These are phyloP conservation scores for Aspergillus tanneri DNA, from an alignment of 2,329 filamentous ascomycete genomes.

Conservation along the genomic window DNA sequence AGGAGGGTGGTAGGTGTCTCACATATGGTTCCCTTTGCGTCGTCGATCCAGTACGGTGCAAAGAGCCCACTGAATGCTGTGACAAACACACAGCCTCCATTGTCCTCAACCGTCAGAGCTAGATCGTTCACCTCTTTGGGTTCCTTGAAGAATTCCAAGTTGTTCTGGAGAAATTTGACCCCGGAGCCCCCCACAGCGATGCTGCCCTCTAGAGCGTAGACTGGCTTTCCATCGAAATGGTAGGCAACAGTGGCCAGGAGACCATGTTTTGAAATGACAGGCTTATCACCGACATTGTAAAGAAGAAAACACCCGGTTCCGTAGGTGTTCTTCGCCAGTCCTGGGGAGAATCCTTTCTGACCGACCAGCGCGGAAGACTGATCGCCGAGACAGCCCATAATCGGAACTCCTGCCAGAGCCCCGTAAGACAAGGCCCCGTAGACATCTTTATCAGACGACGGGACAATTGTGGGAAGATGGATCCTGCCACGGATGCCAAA, in stretches of 20 bases:
- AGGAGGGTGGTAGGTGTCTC: conserved; percentile 42
- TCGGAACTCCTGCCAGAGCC: conserved; percentile 64
- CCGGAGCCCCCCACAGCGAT: conserved; percentile 79
- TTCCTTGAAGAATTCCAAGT: conserved; percentile 60
- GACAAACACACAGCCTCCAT: conserved; percentile 81
- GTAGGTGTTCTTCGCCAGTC: conserved; percentile 86
- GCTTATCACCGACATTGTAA: conserved; percentile 81
- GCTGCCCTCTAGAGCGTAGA: conserved; percentile 81
- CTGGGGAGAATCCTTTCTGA: conserved; percentile 77
- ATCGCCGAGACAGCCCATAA: conserved; percentile 79
- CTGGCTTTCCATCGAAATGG: conserved; percentile 68
- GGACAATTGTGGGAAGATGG: conserved; percentile 73
- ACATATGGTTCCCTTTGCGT: conserved; percentile 85
- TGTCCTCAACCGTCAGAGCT: conserved; percentile 66
- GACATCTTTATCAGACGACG: conserved; percentile 69
- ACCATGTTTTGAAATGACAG: conserved; percentile 79
- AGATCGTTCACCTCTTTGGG: conserved; percentile 63
- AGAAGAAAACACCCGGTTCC: conserved; percentile 86
- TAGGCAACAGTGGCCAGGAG: conserved; percentile 82
- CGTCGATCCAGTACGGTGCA: conserved; percentile 92
- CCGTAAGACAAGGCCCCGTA: conserved; percentile 69
- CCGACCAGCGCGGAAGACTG: conserved; percentile 84
- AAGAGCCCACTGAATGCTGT: conserved; percentile 90
- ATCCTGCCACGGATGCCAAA: conserved; percentile 75
- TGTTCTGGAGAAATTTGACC: conserved; percentile 71